Evolutionary conservation across 768 basidiomycete species (phyloP).

Genomic region (Rhodotorula kratochvilovae): DNA sequence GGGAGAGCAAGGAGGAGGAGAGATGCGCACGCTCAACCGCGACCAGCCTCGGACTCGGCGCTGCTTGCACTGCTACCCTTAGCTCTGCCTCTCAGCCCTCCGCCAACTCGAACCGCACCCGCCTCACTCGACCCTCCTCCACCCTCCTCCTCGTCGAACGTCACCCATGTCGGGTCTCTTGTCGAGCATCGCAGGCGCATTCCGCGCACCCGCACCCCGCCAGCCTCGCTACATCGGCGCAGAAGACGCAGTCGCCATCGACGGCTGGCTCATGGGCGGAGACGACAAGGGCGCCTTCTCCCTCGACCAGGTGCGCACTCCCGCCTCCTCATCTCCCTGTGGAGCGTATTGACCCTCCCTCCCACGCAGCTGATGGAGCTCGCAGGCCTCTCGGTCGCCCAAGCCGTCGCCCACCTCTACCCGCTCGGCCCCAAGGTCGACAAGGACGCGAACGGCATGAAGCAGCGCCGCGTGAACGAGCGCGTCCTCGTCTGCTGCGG

Average conservation of each 20-base stretch:
- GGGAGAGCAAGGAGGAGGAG: not conserved
- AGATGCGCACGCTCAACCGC: not conserved
- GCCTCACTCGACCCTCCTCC: not conserved
- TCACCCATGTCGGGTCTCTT: constrained; percentile 6
- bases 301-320: constrained; percentile 67
- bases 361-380: constrained; percentile 82
- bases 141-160: not conserved
- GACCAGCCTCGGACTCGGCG: no score
- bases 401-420: constrained; percentile 75
- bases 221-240: constrained; percentile 11
- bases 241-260: constrained; percentile 59
- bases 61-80: no score
- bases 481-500: constrained; percentile 92
- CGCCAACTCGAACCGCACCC: not conserved
- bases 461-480: constrained; percentile 53
- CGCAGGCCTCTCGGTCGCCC: constrained; percentile 89
- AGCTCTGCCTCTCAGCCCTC: not conserved
- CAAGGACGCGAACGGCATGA: constrained; percentile 46
- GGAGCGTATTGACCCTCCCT: not conserved
- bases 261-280: constrained; percentile 84
- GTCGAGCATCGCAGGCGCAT: not conserved
- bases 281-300: constrained; percentile 70
- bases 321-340: not conserved
- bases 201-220: not conserved
- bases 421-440: constrained; percentile 47